These are phyloP conservation scores for Talaromyces ruber DNA, from an alignment of 495 filamentous ascomycete genomes.

Conservation along the genomic window DNA sequence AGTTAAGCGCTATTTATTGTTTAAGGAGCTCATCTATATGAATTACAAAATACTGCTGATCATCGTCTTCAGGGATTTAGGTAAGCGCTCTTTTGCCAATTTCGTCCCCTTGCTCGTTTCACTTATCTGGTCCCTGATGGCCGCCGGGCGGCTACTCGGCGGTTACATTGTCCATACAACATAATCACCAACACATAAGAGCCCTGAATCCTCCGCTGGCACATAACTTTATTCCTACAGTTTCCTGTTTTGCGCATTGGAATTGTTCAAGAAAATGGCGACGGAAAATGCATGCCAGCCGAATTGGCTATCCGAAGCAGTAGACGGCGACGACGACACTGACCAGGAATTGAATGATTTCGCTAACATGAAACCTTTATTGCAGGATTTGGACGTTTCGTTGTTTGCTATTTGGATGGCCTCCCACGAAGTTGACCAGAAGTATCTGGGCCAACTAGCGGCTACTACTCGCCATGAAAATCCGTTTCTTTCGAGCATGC, in stretches of 20 bases:
- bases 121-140: not conserved
- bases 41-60: not conserved
- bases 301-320: not conserved
- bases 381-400: constrained; percentile 13
- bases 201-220: not conserved
- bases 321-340: not conserved
- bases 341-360: not conserved
- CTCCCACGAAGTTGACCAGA: constrained; percentile 92
- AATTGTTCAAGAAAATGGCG: not conserved
- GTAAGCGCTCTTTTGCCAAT: constrained; percentile 6
- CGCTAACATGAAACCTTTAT: constrained; percentile 11
- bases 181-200: not conserved
- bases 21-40: not conserved
- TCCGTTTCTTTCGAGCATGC: constrained; percentile 64
- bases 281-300: constrained; percentile 4
- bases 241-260: not conserved
- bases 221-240: constrained; percentile 1
- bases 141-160: constrained; percentile 5
- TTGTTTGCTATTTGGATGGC: constrained; percentile 61
- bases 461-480: constrained; percentile 62
- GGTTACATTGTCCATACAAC: not conserved
- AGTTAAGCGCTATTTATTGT: not conserved
- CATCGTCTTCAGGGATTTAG: constrained; percentile 1
- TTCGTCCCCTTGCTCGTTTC: constrained; percentile 1
- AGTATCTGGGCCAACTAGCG: constrained; percentile 84